Base-by-base conservation (phyloP, 2,329 filamentous ascomycete genomes). In the Clonostachys chloroleuca region DNA sequence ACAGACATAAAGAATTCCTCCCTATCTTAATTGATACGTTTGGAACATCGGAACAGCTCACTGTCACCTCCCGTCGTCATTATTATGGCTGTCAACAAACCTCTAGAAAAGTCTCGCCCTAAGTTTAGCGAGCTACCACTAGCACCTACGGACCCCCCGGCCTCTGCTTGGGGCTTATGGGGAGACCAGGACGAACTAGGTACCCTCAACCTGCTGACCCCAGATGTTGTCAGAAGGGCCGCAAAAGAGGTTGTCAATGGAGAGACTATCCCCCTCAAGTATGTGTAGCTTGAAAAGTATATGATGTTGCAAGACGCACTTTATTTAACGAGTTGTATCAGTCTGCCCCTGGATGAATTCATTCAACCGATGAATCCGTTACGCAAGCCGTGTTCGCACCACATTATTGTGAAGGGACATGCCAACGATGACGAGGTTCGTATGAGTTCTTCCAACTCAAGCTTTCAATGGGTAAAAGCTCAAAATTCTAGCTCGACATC, bases 351-450 rank as follows among this genome's bases (percentile, higher is more conserved):
- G 17, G 35, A 51, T 34, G 49, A 42, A 5, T 47, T 49, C 2
- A 18, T 51, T 1, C 35, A 42, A 17, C 49, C 47, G 2, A 51
- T 51, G 49, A 51, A 51, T n/a, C 49, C 49, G 6, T 42, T 49
- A 1, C 43, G 54, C 10, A 57, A 57, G 44, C 46, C 47, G 18
- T 56, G 54, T 36, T 44, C 42, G 4, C 53, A 56, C 34, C 46
- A 42, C 6, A 49, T 55, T 9, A 50, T 55, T 37, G 47, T 50
- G 4, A 56, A 55, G 42, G 54, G 47, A 5, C 45, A 52, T 42
- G 51, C 54, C 12, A 56, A 56, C 41, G 52, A 55, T 44, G 54
- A 57, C 34, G 52, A 55, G 42, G 54, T 56, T n/a, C 24, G 24
- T 30, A 30, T 30, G 1, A 30, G 4, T 30, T 30, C 10, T 30